Evolutionary conservation across 2,329 filamentous ascomycete species (phyloP).

Genomic region (Colletotrichum tanaceti): DNA sequence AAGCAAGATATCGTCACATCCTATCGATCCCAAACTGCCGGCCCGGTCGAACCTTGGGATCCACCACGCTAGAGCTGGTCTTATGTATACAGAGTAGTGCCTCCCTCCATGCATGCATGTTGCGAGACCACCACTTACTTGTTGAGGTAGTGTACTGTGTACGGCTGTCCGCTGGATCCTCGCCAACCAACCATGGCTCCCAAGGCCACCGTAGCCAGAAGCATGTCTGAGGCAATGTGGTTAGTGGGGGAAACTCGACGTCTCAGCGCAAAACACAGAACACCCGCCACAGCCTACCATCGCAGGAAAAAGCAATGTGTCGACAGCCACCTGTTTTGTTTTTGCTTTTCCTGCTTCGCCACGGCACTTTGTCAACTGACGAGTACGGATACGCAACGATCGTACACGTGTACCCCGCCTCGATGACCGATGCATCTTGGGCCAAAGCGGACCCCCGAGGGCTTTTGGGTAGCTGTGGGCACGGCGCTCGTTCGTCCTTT

Average conservation of each 20-base stretch:
- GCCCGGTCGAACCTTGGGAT: slow-evolving; percentile 29
- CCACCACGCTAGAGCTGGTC: slow-evolving; percentile 35
- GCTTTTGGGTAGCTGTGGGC: slow-evolving; percentile 11
- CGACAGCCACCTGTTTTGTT: slow-evolving; percentile 20
- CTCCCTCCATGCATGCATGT: slow-evolving; percentile 37
- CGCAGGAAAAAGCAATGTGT: slow-evolving; percentile 25
- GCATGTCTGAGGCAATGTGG: slow-evolving; percentile 34
- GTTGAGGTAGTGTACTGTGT: too few relatives aligned
- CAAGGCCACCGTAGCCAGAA: slow-evolving; percentile 1
- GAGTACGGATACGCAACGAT: slow-evolving; percentile 21
- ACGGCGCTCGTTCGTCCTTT: slow-evolving; percentile 7
- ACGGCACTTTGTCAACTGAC: slow-evolving; percentile 21
- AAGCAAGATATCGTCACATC: slow-evolving; percentile 42
- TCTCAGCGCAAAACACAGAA: slow-evolving; percentile 35
- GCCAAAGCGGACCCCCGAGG: slow-evolving; percentile 12
- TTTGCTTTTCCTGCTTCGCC: slow-evolving; percentile 12
- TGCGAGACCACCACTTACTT: slow-evolving; percentile 18
- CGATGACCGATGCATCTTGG: slow-evolving; percentile 10
- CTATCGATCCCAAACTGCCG: slow-evolving; percentile 41
- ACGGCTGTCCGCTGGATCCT: slow-evolving; percentile 14
- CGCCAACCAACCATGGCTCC: slow-evolving; percentile 18
- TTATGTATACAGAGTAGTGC: too few relatives aligned
- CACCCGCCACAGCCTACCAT: slow-evolving; percentile 11
- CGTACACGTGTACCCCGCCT: slow-evolving; percentile 4
- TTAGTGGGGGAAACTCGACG: slow-evolving; percentile 38